Base-by-base conservation (phyloP, 2,329 filamentous ascomycete species). In the Grosmannia serpens region DNA sequence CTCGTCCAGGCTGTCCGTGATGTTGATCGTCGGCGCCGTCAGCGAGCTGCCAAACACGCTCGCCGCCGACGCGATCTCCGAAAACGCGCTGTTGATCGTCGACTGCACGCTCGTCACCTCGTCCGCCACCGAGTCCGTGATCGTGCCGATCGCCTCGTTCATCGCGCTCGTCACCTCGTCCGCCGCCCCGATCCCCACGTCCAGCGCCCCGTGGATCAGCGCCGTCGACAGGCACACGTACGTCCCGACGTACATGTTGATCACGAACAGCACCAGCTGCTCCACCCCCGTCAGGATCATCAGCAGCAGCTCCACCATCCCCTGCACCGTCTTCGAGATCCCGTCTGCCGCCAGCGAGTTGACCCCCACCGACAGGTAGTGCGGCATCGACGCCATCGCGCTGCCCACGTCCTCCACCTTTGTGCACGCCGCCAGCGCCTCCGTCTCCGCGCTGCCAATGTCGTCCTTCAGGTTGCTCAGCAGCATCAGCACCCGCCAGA, bases 351-450 rank as follows among this genome's bases (percentile, higher is more conserved):
- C 87, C 65, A 97, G 75, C 60, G 89, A 82, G 73, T 99, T 99
- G 69, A 96, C 86, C 58, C 94, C 94, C 56, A 81, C 77, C 2
- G 91, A 88, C 69, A 97, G 85, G 74, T 96, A 97, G 72, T 96
- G 88, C 59, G 94, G 94, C 91, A 97, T 96, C 44, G 94, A 97
- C 46, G 92, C 94, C 89, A 99, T 92, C 61, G 90, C 82, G 70
- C 91, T 96, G 62, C 92, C 94, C 65, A 95, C 83, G 64, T 89
- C 89, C 75, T 99, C 92, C 53, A 97, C 92, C 70, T 88, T 88
- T 59, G 86, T 90, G 72, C 94, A 99, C 63, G 92, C 91, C 56
- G 89, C 87, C 57, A 96, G 81, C 27, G 94, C 92, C 76, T 96
- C 85, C 58, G 76, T 72, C 70, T 90, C 87, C 53, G 94, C 92